Evolutionary conservation across 352 stramenopile species (phyloP).

Genomic region (Globisporangium nagaii): DNA sequence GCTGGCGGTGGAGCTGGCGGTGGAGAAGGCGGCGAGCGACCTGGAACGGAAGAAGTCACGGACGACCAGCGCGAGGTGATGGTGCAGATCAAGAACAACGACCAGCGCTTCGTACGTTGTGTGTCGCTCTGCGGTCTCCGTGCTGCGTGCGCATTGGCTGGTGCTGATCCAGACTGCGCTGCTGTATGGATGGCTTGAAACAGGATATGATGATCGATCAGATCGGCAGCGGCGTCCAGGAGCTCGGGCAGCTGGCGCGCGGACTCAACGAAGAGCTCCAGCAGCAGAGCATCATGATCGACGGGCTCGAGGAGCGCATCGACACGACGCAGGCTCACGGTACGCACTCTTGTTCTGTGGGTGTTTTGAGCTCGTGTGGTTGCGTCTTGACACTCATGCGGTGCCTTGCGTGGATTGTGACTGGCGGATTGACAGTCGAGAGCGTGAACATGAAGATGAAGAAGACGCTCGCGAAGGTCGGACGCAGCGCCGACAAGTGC

Average conservation of each 20-base stretch:
- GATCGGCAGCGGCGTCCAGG: slow-evolving; percentile 73
- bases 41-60: slow-evolving; percentile 50
- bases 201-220: slow-evolving; percentile 86
- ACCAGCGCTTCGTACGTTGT: slow-evolving; percentile 76
- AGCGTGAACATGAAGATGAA: slow-evolving; percentile 86
- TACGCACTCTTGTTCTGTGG: slow-evolving; percentile 12
- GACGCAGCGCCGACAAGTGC: slow-evolving; percentile 75
- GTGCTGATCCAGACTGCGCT: background rate
- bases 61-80: slow-evolving; percentile 61
- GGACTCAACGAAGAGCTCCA: slow-evolving; percentile 82
- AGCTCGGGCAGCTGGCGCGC: slow-evolving; percentile 67
- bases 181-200: background rate
- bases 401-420: background rate
- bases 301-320: slow-evolving; percentile 73
- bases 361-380: too few species aligned
- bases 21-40: slow-evolving; percentile 21
- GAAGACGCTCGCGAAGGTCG: slow-evolving; percentile 66
- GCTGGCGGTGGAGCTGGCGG: slow-evolving; percentile 12
- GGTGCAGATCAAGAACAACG: slow-evolving; percentile 74
- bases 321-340: slow-evolving; percentile 74
- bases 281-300: slow-evolving; percentile 86
- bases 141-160: background rate
- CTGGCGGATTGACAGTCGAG: slow-evolving; percentile 44
- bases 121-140: background rate
- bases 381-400: background rate